phyloP scores from a whole-genome alignment of 129 eudicot genomes.

The Flaveria sonorensis region DNA sequence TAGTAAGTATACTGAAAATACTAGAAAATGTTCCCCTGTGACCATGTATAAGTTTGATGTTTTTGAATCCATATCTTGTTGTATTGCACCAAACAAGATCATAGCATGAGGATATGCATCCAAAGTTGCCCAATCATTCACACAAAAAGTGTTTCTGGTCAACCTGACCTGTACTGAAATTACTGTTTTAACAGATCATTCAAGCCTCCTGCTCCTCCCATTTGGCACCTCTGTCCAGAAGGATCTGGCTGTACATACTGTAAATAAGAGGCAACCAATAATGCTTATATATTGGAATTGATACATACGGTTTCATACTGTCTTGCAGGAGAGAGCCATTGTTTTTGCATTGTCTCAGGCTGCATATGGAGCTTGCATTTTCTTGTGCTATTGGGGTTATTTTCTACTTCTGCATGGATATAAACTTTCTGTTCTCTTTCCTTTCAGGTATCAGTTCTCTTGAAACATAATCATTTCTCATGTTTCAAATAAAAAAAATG shows the following conservation, averaged over 20 bases:
- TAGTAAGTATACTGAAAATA: slow-evolving; percentile 3
- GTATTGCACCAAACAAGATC: no score
- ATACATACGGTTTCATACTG: not conserved
- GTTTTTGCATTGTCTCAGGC: slow-evolving; percentile 80
- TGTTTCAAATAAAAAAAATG: slow-evolving; percentile 7
- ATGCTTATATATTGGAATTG: not conserved
- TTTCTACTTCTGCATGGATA: slow-evolving; percentile 56
- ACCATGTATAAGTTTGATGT: not conserved
- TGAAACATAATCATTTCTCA: slow-evolving; percentile 12
- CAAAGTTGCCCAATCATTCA: not conserved
- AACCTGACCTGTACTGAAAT: not conserved
- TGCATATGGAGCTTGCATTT: slow-evolving; percentile 80
- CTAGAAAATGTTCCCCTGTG: slow-evolving; percentile 6
- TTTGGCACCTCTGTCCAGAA: not conserved
- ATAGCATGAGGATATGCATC: not conserved
- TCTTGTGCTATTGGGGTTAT: slow-evolving; percentile 90
- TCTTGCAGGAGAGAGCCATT: slow-evolving; percentile 78
- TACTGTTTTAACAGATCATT: not conserved
- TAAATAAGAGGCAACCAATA: not conserved
- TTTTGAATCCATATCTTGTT: slow-evolving; percentile 1
- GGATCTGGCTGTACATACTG: not conserved
- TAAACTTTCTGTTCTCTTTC: slow-evolving; percentile 57
- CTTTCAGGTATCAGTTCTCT: slow-evolving; percentile 66
- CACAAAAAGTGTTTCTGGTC: slow-evolving; percentile 9
- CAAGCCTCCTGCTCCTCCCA: not conserved